phyloP scores from a whole-genome alignment of 768 basidiomycete species.

The Kwoniella mangroviensis region DNA sequence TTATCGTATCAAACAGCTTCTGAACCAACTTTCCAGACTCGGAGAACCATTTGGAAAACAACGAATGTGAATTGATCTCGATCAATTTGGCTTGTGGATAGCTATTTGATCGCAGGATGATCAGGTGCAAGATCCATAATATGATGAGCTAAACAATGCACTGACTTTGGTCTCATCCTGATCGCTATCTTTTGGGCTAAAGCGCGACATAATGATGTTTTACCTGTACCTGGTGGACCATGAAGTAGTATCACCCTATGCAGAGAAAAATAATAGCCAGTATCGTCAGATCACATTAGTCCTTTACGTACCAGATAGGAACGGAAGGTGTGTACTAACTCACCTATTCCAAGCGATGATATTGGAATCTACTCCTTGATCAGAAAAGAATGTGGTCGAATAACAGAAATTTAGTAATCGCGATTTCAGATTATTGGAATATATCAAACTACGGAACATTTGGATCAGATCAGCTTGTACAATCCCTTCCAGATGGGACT shows the following conservation, averaged over 20 bases:
- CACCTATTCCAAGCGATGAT: constrained; percentile 91
- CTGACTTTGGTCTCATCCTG: constrained; percentile 79
- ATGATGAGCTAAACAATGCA: neutral
- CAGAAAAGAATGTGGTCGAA: constrained; percentile 89
- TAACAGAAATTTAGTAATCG: constrained; percentile 92
- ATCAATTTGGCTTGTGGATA: constrained; percentile 85
- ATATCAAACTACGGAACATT: constrained; percentile 67
- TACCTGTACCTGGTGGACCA: constrained; percentile 96
- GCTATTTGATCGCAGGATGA: constrained; percentile 59
- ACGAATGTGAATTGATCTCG: constrained; percentile 97
- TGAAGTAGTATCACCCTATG: constrained; percentile 88
- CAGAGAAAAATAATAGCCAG: too few relatives aligned
- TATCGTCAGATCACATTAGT: too few relatives aligned
- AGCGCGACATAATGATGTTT: constrained; percentile 92
- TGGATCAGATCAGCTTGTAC: neutral
- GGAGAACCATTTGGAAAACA: constrained; percentile 99
- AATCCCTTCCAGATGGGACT: neutral
- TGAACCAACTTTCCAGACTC: constrained; percentile 99
- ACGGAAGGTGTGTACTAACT: constrained; percentile 1
- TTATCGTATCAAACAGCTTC: constrained; percentile 79
- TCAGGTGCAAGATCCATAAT: neutral
- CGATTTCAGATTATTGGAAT: constrained; percentile 77
- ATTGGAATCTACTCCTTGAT: constrained; percentile 66
- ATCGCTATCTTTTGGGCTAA: constrained; percentile 94
- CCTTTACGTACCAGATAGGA: too few relatives aligned